phyloP scores from a whole-genome alignment of 805 yeast genomes.

The Candida vartiovaarae region DNA sequence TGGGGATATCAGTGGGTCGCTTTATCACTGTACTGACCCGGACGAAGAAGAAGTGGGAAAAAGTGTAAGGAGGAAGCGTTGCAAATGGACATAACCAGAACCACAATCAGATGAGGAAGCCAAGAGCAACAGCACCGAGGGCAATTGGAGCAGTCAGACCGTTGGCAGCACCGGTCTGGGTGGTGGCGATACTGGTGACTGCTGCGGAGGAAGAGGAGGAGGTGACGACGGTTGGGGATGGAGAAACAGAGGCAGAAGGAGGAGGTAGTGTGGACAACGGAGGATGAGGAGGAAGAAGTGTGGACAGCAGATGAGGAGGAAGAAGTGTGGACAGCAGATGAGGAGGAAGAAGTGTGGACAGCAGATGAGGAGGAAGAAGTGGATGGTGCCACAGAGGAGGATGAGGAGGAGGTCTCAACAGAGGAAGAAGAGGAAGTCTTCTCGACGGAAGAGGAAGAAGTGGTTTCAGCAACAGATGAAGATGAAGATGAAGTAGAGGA shows the following conservation, averaged over 20 bases:
- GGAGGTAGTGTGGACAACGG: slow-evolving; percentile 10
- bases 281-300: slow-evolving; percentile 1
- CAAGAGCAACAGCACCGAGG: slow-evolving; percentile 29
- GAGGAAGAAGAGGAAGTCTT: slow-evolving; percentile 19
- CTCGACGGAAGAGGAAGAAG: slow-evolving; percentile 11
- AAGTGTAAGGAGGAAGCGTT: not conserved
- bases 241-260: slow-evolving; percentile 14
- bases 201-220: slow-evolving; percentile 4
- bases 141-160: slow-evolving; percentile 35
- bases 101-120: slow-evolving; percentile 11
- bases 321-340: slow-evolving; percentile 7
- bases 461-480: slow-evolving; percentile 2
- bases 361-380: slow-evolving; percentile 18
- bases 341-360: slow-evolving; percentile 15
- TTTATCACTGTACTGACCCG: no score
- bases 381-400: slow-evolving; percentile 18
- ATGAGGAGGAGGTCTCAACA: slow-evolving; percentile 7
- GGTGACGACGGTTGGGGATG: slow-evolving; percentile 1
- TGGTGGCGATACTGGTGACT: slow-evolving; percentile 15
- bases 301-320: slow-evolving; percentile 6
- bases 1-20: no score
- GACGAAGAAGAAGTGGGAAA: not conserved
- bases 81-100: no score
- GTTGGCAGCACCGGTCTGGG: slow-evolving; percentile 24
- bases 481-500: slow-evolving; percentile 19